phyloP scores from a whole-genome alignment of 1,284 basidiomycete genomes.

The Trametes versicolor region DNA sequence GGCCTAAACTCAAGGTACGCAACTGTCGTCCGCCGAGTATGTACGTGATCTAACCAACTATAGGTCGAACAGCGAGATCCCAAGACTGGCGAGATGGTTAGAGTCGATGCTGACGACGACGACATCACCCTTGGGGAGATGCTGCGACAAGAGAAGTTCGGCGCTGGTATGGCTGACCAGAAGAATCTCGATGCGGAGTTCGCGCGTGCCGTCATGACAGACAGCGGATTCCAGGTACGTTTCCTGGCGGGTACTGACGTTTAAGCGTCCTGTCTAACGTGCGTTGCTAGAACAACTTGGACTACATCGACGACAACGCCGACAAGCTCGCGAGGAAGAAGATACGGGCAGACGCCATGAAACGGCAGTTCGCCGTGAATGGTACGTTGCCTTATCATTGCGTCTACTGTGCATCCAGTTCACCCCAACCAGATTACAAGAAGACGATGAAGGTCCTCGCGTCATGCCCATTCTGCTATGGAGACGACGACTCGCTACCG shows the following conservation, averaged over 20 bases:
- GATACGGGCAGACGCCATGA: constrained; percentile 96
- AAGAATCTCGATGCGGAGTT: constrained; percentile 93
- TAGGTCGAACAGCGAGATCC: constrained; percentile 90
- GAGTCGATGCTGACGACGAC: constrained; percentile 93
- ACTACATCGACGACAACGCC: constrained; percentile 97
- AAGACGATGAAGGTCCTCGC: constrained; percentile 92
- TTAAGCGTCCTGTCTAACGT: neutral
- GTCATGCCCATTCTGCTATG: constrained; percentile 88
- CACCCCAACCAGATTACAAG: constrained; percentile 81
- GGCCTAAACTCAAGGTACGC: constrained; percentile 79
- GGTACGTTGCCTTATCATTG: constrained; percentile 57
- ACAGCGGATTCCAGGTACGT: constrained; percentile 85
- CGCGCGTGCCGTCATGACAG: constrained; percentile 87
- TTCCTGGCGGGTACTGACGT: constrained; percentile 6
- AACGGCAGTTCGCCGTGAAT: constrained; percentile 95
- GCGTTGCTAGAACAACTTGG: constrained; percentile 74
- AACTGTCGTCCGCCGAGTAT: constrained; percentile 18
- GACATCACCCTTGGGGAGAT: constrained; percentile 88
- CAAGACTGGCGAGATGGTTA: constrained; percentile 87
- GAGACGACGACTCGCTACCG: constrained; percentile 87
- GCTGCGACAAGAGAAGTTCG: constrained; percentile 91
- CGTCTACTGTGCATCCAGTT: neutral
- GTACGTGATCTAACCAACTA: constrained; percentile 10
- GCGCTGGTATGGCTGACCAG: constrained; percentile 88
- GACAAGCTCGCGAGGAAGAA: constrained; percentile 92